Evolutionary conservation across 1,284 basidiomycete species (phyloP).

Genomic region (Agroathelia rolfsii): DNA sequence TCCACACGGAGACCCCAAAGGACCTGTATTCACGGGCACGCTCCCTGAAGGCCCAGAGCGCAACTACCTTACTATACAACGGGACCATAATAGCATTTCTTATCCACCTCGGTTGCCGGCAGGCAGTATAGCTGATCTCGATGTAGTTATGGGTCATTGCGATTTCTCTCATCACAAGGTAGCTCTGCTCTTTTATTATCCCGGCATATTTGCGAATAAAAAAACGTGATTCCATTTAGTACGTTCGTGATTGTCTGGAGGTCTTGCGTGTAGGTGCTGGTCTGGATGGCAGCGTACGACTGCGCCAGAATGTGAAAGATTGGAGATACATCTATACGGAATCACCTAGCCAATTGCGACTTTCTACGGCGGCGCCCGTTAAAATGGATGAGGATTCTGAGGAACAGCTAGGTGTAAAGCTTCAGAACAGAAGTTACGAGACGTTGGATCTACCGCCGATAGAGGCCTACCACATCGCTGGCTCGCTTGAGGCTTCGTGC

Average conservation of each 20-base stretch:
- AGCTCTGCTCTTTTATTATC: constrained; percentile 10
- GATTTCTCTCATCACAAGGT: constrained; percentile 61
- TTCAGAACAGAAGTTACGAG: not conserved
- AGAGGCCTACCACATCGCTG: constrained; percentile 39
- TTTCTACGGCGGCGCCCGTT: too few relatives aligned
- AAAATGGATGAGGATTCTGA: too few relatives aligned
- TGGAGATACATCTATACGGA: constrained; percentile 67
- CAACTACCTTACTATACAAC: constrained; percentile 48
- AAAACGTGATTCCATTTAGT: constrained; percentile 27
- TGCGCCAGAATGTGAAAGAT: constrained; percentile 45
- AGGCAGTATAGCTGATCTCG: constrained; percentile 62
- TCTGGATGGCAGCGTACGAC: constrained; percentile 53
- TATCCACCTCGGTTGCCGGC: constrained; percentile 60
- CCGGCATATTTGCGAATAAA: constrained; percentile 5
- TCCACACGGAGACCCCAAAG: constrained; percentile 19
- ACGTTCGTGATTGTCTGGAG: constrained; percentile 72
- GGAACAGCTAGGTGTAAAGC: constrained; percentile 3
- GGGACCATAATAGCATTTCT: constrained; percentile 33
- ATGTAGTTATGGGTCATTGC: constrained; percentile 63
- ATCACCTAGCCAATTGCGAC: constrained; percentile 20
- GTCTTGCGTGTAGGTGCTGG: constrained; percentile 61
- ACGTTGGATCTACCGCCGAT: constrained; percentile 27
- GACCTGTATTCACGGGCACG: constrained; percentile 25
- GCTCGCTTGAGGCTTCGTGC: constrained; percentile 46
- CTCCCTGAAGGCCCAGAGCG: constrained; percentile 49